These are phyloP conservation scores for Phytophthora citricola DNA, from an alignment of 352 stramenopile genomes.

Conservation along the genomic window DNA sequence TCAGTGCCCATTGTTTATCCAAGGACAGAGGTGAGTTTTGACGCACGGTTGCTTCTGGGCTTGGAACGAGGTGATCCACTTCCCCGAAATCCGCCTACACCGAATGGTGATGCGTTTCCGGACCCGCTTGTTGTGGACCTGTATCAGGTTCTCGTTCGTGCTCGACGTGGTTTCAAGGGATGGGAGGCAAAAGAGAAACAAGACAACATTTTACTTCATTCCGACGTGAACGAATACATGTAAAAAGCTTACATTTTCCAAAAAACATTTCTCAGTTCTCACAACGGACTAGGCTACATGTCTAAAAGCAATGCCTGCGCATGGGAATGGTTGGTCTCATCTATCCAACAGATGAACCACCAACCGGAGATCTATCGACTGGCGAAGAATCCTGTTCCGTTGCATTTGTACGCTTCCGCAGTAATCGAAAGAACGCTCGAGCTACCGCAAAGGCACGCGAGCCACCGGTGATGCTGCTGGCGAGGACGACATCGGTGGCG, in stretches of 20 bases:
- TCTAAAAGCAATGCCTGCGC: conserved; percentile 13
- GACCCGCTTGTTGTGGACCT: neutral
- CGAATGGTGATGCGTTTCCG: neutral
- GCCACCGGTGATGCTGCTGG: conserved; percentile 32
- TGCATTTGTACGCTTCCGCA: conserved; percentile 50
- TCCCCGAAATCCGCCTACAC: neutral
- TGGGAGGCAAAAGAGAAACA: no score
- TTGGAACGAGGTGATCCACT: conserved; percentile 1
- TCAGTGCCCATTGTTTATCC: neutral
- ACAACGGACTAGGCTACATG: conserved; percentile 26
- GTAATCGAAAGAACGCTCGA: conserved; percentile 70
- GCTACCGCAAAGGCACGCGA: conserved; percentile 66
- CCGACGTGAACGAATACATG: neutral
- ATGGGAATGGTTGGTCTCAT: conserved; percentile 24
- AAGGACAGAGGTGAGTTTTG: neutral
- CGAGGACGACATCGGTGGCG: conserved; percentile 28
- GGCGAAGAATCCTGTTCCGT: conserved; percentile 18
- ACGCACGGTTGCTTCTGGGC: neutral
- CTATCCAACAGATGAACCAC: conserved; percentile 19
- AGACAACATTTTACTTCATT: neutral
- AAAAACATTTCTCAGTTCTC: neutral
- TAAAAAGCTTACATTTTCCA: neutral
- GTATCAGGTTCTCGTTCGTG: neutral
- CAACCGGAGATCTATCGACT: conserved; percentile 10
- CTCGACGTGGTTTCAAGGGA: neutral